Conservation (phyloP, 208 protist species). For the Angomonas ambiguus region DNA sequence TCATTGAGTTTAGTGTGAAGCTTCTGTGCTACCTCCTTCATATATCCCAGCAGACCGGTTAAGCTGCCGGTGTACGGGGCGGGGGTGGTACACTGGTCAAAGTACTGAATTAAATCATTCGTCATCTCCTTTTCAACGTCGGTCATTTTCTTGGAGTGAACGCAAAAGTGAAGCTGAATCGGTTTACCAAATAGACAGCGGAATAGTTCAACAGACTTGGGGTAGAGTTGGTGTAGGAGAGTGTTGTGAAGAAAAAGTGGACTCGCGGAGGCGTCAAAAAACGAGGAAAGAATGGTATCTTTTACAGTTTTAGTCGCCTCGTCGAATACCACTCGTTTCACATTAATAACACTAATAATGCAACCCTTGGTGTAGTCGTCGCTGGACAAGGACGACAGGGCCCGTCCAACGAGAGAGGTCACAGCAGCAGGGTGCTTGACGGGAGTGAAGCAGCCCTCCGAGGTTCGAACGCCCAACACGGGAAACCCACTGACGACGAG, state of each 20-base stretch:
- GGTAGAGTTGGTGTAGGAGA: constrained; percentile 16
- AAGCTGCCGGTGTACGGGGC: constrained; percentile 19
- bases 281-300: constrained; percentile 39
- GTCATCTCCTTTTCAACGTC: constrained; percentile 15
- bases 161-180: constrained; percentile 18
- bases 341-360: constrained; percentile 17
- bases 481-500: constrained; percentile 25
- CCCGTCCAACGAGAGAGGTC: constrained; percentile 7
- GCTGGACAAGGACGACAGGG: constrained; percentile 10
- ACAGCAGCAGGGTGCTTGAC: constrained; percentile 15
- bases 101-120: constrained; percentile 8
- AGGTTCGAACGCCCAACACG: constrained; percentile 24
- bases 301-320: constrained; percentile 2
- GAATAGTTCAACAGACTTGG: constrained; percentile 24
- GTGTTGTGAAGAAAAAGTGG: constrained; percentile 19
- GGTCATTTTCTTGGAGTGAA: constrained; percentile 7
- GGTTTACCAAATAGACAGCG: constrained; percentile 20
- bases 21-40: not conserved
- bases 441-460: constrained; percentile 9
- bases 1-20: not conserved
- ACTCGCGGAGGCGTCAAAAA: constrained; percentile 16
- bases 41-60: constrained; percentile 11
- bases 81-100: constrained; percentile 8
- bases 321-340: constrained; percentile 19
- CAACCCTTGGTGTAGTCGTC: constrained; percentile 24